Evolutionary conservation across 2,329 filamentous ascomycete species (phyloP).

Genomic region (Alternaria incomplexa): DNA sequence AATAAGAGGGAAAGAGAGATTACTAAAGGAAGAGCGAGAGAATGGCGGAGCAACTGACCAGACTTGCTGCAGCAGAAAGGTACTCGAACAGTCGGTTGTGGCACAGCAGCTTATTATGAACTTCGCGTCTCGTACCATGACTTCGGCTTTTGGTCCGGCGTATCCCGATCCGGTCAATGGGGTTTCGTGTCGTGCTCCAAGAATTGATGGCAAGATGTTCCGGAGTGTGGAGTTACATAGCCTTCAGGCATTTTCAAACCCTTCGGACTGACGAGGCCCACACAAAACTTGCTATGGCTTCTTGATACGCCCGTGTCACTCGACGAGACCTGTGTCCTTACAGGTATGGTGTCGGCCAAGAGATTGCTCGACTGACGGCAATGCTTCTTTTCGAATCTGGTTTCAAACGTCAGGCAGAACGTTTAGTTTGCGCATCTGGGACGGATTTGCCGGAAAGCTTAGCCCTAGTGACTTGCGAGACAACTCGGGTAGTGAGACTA

Average conservation of each 20-base stretch:
- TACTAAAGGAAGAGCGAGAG: slow-evolving; percentile 22
- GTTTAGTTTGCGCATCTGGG: slow-evolving; percentile 35
- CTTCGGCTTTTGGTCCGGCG: slow-evolving; percentile 8
- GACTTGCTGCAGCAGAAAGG: slow-evolving; percentile 37
- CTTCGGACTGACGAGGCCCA: neutral
- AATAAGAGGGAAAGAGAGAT: slow-evolving; percentile 15
- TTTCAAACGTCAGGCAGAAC: slow-evolving; percentile 35
- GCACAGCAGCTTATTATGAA: slow-evolving; percentile 33
- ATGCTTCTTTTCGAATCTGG: slow-evolving; percentile 29
- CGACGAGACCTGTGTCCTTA: slow-evolving; percentile 19
- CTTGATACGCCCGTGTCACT: slow-evolving; percentile 16
- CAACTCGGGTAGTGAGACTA: neutral
- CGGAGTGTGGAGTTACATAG: neutral
- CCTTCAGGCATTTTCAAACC: slow-evolving; percentile 13
- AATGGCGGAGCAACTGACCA: slow-evolving; percentile 34
- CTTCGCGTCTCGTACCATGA: slow-evolving; percentile 12
- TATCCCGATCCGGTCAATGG: slow-evolving; percentile 5
- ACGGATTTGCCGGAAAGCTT: slow-evolving; percentile 23
- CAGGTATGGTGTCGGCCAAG: slow-evolving; percentile 33
- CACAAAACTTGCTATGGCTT: neutral
- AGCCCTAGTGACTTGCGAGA: slow-evolving; percentile 10
- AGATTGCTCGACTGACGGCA: slow-evolving; percentile 23
- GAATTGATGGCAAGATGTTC: slow-evolving; percentile 1
- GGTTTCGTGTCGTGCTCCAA: slow-evolving; percentile 11
- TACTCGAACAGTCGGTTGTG: slow-evolving; percentile 6